Conservation (phyloP, 1,284 basidiomycete species). For the Fomes fomentarius region DNA sequence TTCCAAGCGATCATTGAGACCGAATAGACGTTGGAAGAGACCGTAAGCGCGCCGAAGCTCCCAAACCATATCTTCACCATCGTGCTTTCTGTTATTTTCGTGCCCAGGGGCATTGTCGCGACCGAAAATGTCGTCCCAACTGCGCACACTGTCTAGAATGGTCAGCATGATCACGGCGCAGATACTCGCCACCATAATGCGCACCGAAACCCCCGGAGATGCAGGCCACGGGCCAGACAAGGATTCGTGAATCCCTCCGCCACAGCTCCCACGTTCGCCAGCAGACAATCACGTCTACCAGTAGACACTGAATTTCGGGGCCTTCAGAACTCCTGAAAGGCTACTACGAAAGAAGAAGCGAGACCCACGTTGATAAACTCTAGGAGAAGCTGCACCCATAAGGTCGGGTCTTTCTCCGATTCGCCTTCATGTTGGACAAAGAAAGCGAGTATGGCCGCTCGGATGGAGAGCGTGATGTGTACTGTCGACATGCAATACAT, state of each 20-base stretch:
- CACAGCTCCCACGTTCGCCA: not conserved
- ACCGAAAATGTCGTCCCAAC: conserved; percentile 1
- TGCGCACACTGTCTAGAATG: not conserved
- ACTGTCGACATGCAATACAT: conserved; percentile 7
- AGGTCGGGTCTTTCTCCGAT: not conserved
- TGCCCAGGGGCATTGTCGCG: not conserved
- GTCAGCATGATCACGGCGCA: not conserved
- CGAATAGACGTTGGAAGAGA: not conserved
- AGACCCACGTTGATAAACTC: not conserved
- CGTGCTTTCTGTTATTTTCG: not conserved
- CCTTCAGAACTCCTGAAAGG: not conserved
- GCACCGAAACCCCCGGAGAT: not conserved
- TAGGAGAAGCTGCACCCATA: not conserved
- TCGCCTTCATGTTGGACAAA: conserved; percentile 5
- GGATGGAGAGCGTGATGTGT: not conserved
- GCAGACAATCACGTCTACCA: not conserved
- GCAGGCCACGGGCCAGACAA: not conserved
- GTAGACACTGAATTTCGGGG: not conserved
- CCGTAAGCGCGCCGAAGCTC: not conserved
- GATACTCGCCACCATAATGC: not conserved
- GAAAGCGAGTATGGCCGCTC: conserved; percentile 5
- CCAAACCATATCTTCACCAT: not conserved
- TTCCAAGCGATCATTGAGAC: not conserved
- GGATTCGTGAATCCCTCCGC: not conserved
- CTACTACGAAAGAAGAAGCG: not conserved